phyloP scores from a whole-genome alignment of 495 filamentous ascomycete species.

The Jackrogersella multiformis region DNA sequence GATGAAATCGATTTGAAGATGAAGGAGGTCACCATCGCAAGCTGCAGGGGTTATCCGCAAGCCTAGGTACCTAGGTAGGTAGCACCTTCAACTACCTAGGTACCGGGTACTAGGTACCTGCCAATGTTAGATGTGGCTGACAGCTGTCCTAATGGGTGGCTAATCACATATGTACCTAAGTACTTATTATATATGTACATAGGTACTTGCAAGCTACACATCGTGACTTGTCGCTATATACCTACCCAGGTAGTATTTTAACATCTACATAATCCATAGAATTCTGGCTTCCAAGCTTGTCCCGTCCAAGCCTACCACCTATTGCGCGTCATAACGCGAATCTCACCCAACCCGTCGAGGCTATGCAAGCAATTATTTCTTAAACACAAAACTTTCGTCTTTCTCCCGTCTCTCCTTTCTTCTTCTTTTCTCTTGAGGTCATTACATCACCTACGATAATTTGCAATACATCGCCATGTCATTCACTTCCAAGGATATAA shows the following conservation, averaged over 20 bases:
- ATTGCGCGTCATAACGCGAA: slow-evolving; percentile 33
- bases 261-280: slow-evolving; percentile 26
- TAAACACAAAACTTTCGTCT: background rate
- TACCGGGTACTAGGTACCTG: background rate
- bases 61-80: background rate
- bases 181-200: background rate
- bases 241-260: slow-evolving; percentile 26
- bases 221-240: slow-evolving; percentile 11
- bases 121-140: no score
- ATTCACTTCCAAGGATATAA: slow-evolving; percentile 61
- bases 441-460: slow-evolving; percentile 3
- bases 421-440: background rate
- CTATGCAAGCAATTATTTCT: slow-evolving; percentile 24
- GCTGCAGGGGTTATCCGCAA: slow-evolving; percentile 6
- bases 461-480: slow-evolving; percentile 54
- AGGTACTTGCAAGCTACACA: no score
- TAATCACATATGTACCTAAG: background rate
- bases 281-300: slow-evolving; percentile 12
- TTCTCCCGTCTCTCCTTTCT: slow-evolving; percentile 3
- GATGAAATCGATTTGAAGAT: slow-evolving; percentile 11
- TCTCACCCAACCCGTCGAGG: slow-evolving; percentile 4
- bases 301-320: slow-evolving; percentile 17
- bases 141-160: no score
- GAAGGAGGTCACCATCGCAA: background rate
- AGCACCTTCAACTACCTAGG: background rate